Evolutionary conservation across 73 alveolate genomes (phyloP).

Genomic region (Paramecium caudatum): DNA sequence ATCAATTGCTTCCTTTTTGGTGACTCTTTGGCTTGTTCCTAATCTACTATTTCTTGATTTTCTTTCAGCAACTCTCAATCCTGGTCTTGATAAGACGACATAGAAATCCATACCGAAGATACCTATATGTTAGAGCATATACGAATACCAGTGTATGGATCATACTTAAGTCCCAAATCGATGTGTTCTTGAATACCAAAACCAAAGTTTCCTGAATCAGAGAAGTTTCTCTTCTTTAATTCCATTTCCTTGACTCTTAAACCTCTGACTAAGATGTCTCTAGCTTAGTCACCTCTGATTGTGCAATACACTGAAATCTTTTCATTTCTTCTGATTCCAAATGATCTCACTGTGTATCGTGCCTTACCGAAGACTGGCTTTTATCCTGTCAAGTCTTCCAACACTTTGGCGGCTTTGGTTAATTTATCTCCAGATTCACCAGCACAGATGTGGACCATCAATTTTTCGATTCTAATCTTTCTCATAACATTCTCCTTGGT

Average conservation of each 20-base stretch:
- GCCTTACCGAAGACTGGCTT: constrained; percentile 88
- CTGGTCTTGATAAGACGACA: constrained; percentile 84
- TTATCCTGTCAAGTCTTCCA: constrained; percentile 85
- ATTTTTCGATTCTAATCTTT: constrained; percentile 83
- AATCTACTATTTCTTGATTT: constrained; percentile 74
- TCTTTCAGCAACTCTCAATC: constrained; percentile 82
- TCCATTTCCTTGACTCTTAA: constrained; percentile 88
- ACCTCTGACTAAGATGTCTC: constrained; percentile 84
- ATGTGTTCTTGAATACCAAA: constrained; percentile 89
- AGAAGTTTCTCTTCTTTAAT: constrained; percentile 81
- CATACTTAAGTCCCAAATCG: constrained; percentile 89
- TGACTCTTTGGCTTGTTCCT: constrained; percentile 76
- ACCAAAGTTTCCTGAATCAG: constrained; percentile 86
- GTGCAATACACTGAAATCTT: constrained; percentile 85
- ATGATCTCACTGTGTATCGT: constrained; percentile 86
- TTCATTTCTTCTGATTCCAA: constrained; percentile 87
- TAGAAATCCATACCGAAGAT: constrained; percentile 90
- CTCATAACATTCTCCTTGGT: constrained; percentile 81
- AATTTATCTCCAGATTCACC: constrained; percentile 90
- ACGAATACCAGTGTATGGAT: constrained; percentile 80
- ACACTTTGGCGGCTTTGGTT: constrained; percentile 87
- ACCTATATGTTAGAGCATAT: constrained; percentile 63
- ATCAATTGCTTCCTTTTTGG: constrained; percentile 77
- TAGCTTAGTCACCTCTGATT: constrained; percentile 88
- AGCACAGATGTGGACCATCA: constrained; percentile 84